Base-by-base conservation (phyloP, 148 eudicot species). In the Diospyros lotus region DNA sequence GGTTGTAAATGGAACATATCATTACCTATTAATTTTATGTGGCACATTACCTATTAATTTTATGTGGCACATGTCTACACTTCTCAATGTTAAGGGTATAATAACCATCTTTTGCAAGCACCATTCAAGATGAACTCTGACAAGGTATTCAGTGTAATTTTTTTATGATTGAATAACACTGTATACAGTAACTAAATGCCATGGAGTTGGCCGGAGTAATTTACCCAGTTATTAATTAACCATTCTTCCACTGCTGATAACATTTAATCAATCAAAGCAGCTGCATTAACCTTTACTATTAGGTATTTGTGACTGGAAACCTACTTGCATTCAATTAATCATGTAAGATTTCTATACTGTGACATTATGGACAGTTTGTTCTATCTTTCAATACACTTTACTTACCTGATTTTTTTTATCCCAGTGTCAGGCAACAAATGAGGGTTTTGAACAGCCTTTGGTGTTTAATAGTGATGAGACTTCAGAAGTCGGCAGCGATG, bases 381-480 rank as follows among this genome's bases (percentile, higher is more conserved):
- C 41, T 18, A 15, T 70, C 12, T 44, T 67, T 7, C 62, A 45
- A 46, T 39, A 9, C 46, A 43, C 18, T 43, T 58, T 6, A 0
- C 58, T 15, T 4, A 18, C 28, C 28, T 28, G 28, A 28, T 28
- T 42, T 50, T 41, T 58, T 12, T 38, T 38, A 50, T 76, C n/a
- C 72, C 78, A 73, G 83, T 70, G 74, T 58, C 85, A 86, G 82
- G 80, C 77, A 62, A 75, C 78, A 42, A 80, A 75, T 45, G 81
- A 78, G 70, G 73, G 75, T 45, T 62, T 52, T 6, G 71, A 74
- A 70, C 80, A 75, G 66, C 50, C 86, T 59, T 68, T 66, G 55
- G 10, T 66, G 76, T 75, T n/a, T 59, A 78, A 71, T 48, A 75
- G 51, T 41, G 82, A 87, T 75, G 83, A 74, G 75, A 59, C 72